A percentile compares a stretch with the other conserved stretches of the same genome.
Conservation (phyloP, 129 eudicot species). For the Erigeron canadensis region DNA sequence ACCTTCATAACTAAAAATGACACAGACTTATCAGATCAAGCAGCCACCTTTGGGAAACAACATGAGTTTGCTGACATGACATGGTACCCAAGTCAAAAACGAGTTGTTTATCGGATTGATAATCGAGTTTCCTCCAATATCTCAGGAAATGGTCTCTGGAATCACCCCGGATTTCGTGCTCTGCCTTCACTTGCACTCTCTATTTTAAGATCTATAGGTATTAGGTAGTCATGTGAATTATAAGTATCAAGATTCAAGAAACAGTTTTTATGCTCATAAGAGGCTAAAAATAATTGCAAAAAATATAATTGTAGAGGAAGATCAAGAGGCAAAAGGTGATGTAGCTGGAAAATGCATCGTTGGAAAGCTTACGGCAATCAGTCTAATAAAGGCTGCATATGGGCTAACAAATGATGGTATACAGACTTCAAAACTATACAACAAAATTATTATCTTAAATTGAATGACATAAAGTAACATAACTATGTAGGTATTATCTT, state of each 20-base stretch:
- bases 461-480: background rate
- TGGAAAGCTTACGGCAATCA: constrained; percentile 43
- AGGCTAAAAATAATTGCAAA: background rate
- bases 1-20: constrained; percentile 48
- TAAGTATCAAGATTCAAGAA: background rate
- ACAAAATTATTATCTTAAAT: background rate
- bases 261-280: background rate
- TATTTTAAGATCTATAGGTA: constrained; percentile 52
- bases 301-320: constrained; percentile 54
- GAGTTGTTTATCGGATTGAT: constrained; percentile 54
- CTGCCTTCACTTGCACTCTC: constrained; percentile 40
- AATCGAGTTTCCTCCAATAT: constrained; percentile 55
- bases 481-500: constrained; percentile 36
- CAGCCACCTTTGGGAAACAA: constrained; percentile 44
- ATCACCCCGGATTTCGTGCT: constrained; percentile 65
- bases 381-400: constrained; percentile 38
- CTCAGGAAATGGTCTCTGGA: constrained; percentile 58
- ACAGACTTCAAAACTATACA: background rate
- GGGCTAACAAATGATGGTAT: constrained; percentile 81
- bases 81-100: constrained; percentile 55
- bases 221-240: background rate
- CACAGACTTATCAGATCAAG: constrained; percentile 55
- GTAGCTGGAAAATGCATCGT: constrained; percentile 58
- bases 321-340: constrained; percentile 49
- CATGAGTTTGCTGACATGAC: constrained; percentile 58